These are phyloP conservation scores for Termitomyces bulborhizus DNA, from an alignment of 768 basidiomycete species.

Conservation along the genomic window DNA sequence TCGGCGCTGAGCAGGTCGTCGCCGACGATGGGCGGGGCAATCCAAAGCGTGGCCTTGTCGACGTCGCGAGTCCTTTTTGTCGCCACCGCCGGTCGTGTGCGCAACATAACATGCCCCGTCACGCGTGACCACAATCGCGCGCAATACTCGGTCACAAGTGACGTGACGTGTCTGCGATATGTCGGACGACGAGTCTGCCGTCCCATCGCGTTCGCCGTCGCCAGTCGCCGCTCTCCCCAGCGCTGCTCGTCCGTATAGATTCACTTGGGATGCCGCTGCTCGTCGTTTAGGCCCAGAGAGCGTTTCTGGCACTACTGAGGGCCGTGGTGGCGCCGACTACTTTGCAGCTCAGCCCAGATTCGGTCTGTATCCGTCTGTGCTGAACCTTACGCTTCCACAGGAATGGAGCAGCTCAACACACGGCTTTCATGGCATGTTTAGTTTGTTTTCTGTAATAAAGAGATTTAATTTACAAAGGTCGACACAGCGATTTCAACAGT, in stretches of 20 bases:
- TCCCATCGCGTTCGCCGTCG: constrained; percentile 50
- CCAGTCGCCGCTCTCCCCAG: constrained; percentile 37
- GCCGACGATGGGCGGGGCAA: constrained; percentile 31
- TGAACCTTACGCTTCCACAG: constrained; percentile 44
- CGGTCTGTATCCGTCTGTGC: not conserved
- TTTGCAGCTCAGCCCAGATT: constrained; percentile 27
- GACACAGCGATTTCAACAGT: constrained; percentile 85
- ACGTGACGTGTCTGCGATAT: constrained; percentile 13
- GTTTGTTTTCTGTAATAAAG: not conserved
- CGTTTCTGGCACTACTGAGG: constrained; percentile 67
- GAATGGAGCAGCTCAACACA: constrained; percentile 80
- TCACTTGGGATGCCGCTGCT: constrained; percentile 65
- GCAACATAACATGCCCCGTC: no score
- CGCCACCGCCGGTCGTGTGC: no score
- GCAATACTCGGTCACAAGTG: no score
- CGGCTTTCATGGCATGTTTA: constrained; percentile 78
- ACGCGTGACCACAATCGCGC: no score
- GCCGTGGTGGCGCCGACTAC: constrained; percentile 50
- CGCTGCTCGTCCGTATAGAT: constrained; percentile 58
- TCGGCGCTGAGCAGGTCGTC: constrained; percentile 56
- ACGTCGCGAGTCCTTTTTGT: no score
- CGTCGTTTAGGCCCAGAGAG: constrained; percentile 61
- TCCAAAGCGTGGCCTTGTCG: constrained; percentile 51
- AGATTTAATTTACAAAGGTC: no score
- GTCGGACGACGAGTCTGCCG: constrained; percentile 44